phyloP scores from a whole-genome alignment of 2,329 filamentous ascomycete genomes.

The Scopulariopsis brevicaulis region DNA sequence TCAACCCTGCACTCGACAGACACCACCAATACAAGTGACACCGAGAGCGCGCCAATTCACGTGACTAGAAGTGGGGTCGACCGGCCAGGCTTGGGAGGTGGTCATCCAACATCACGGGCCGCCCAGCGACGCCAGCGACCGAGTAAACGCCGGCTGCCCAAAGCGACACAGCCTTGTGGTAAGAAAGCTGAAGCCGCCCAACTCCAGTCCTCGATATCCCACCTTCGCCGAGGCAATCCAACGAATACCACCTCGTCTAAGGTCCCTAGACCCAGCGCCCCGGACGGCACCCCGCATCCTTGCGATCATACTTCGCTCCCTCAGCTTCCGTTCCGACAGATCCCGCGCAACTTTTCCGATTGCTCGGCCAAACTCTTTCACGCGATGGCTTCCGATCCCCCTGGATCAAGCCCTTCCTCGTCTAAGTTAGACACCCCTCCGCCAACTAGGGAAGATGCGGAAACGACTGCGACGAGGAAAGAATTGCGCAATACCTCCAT shows the following conservation, averaged over 20 bases:
- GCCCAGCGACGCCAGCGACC: not conserved
- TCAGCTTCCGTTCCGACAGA: not conserved
- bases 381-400: slow-evolving; percentile 2
- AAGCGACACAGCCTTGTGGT: not conserved
- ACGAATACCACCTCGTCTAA: no score
- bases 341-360: not conserved
- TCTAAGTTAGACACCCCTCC: slow-evolving; percentile 11
- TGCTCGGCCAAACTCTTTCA: not conserved
- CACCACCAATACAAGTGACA: not conserved
- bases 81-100: not conserved
- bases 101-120: not conserved
- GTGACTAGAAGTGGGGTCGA: not conserved
- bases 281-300: not conserved
- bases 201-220: no score
- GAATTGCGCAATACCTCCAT: slow-evolving; percentile 55
- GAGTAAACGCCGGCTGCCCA: not conserved
- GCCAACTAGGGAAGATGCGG: slow-evolving; percentile 41
- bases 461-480: slow-evolving; percentile 50
- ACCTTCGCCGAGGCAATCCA: no score
- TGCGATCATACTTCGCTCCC: not conserved
- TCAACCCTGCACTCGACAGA: not conserved
- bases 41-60: not conserved
- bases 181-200: not conserved
- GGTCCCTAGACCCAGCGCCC: no score
- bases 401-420: not conserved